Evolutionary conservation across 1,139 yeast species (phyloP), one percentile per base, ranked within the genome.

Genomic region (Scheffersomyces lignicola): DNA sequence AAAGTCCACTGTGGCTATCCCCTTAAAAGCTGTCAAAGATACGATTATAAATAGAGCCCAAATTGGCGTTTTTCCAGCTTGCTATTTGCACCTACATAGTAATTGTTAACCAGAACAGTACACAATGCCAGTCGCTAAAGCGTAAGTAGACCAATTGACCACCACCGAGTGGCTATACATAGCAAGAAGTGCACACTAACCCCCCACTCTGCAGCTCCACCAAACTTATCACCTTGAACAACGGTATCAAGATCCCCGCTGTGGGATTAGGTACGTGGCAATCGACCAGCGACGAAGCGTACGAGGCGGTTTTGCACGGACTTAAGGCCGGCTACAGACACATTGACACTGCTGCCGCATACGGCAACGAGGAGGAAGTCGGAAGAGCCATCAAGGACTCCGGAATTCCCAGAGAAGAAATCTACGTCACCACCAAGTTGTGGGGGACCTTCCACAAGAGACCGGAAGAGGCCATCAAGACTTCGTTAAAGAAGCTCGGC

Each of bases 251-350:
- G 32, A 80, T 83, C 48, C 90, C 90, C 22, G 75, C 69, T 23
- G 56, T 83, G 31, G 90, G 86, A 1, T 66, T 83, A 30, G 90
- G 92, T 23, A 83, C 90, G n/a, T 83, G 87, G 87, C 73, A 74
- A 54, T 72, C 87, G 10, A 39, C 41, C 14, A 62, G 73, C 11
- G 69, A 71, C 17, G 69, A 70, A 29, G 78, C 71, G 3, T 76
- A 78, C 51, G 58, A 64, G 15, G 75, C 89, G 11, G 84, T 78
- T 18, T 58, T 71, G 38, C 58, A 66, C 24, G 92, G 92, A 2
- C 58, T 85, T 43, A 68, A 75, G 45, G 62, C 70, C 11, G 92
- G 92, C 14, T 83, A 83, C 60, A 73, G 80, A 45, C 94, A 83
- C 62, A 81, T 85, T 41, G 92, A 84, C 56, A 74, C 86, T 36